Base-by-base conservation (phyloP, 179 eudicot genomes). In the Heliamphora pulchella region DNA sequence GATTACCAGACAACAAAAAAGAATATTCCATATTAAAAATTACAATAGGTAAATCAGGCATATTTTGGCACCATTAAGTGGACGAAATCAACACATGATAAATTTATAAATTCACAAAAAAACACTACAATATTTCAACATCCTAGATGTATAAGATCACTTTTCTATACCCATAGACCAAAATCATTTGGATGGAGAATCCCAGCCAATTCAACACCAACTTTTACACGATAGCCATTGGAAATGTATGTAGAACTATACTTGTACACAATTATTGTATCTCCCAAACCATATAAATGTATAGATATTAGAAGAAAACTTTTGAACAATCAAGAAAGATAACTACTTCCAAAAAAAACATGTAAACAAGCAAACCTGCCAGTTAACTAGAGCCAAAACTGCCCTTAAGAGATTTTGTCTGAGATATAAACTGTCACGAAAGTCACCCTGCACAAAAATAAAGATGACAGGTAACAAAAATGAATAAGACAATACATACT, bases 331-430 rank as follows among this genome's bases (percentile, higher is more conserved):
- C 46, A 2, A 13, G 17, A 61, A 46, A 81, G 64, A 43, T 3
- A 53, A 43, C 14, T 39, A 14, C n/a, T 67, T 54, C 61, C 51
- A 50, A 5, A 15, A 44, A 43, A 61, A 31, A 31, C 31, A 47
- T 11, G 62, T 44, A 61, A 63, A 44, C 44, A 72, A 80, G 80
- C 91, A 79, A 72, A 93, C 99, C 99, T 91, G 90, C 83, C 81
- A 80, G 82, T 81, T 86, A 79, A 89, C 78, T 15, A 85, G 76
- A 80, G 91, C 81, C 87, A 93, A 76, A 82, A 91, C 88, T 75
- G 94, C 85, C 86, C 93, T 87, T 80, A 96, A 81, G 51, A 96
- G 88, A 84, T 83, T 88, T 83, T 88, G 89, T 84, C 99, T 88
- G 74, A 92, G 89, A 82, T 87, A 84, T 79, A 91, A 87, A 83